A percentile compares a stretch with the other conserved stretches of the same genome.
Evolutionary conservation across 345 rosid genomes (phyloP).

Genomic region (Salix caprea): DNA sequence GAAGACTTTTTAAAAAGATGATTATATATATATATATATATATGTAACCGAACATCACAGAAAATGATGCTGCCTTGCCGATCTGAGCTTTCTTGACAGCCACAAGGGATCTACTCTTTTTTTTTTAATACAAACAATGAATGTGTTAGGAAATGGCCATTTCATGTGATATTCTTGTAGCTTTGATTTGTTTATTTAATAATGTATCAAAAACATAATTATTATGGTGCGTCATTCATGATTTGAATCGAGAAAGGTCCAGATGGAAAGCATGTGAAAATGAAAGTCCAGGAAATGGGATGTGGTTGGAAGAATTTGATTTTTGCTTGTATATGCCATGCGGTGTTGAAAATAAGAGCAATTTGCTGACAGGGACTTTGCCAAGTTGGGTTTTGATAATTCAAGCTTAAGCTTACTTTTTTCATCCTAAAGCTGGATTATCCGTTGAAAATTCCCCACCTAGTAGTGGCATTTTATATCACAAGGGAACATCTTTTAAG

Average conservation of each 20-base stretch:
- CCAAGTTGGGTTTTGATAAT: conserved; percentile 28
- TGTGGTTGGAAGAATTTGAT: conserved; percentile 15
- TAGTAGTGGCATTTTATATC: conserved; percentile 12
- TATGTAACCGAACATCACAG: conserved; percentile 15
- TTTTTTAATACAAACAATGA: neutral
- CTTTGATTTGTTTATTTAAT: neutral
- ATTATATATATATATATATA: neutral
- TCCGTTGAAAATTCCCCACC: conserved; percentile 34
- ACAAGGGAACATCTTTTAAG: neutral
- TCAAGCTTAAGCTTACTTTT: neutral
- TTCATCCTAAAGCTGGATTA: conserved; percentile 20
- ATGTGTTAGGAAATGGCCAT: conserved; percentile 21
- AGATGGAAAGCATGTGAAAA: conserved; percentile 35
- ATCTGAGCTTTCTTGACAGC: conserved; percentile 19
- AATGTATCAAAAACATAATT: conserved; percentile 27
- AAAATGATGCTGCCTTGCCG: conserved; percentile 35
- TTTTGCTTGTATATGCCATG: conserved; percentile 9
- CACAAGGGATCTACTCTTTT: conserved; percentile 3
- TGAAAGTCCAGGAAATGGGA: conserved; percentile 8
- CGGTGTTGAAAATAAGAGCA: conserved; percentile 12
- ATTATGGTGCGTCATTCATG: conserved; percentile 24
- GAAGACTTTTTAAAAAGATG: conserved; percentile 3
- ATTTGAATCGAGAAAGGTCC: conserved; percentile 26
- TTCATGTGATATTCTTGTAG: conserved; percentile 17
- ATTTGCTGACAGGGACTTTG: conserved; percentile 15